A percentile compares a stretch with the other conserved stretches of the same genome.
Conservation (phyloP, 495 filamentous ascomycete genomes). For the Chaetomium cochliodes region DNA sequence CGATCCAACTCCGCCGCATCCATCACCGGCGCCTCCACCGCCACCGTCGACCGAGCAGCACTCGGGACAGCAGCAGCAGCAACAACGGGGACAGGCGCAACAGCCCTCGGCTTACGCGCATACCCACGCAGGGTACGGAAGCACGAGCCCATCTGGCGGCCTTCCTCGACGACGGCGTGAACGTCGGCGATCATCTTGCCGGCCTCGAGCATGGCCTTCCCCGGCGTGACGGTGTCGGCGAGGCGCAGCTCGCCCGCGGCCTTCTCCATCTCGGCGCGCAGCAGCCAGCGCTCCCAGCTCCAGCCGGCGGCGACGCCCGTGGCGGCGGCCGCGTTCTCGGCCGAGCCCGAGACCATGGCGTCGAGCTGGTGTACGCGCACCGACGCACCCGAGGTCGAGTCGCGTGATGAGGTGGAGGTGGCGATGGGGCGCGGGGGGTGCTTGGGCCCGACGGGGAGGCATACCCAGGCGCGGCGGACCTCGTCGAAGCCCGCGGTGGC, state of each 20-base stretch:
- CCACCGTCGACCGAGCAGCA: too few species aligned
- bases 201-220: slow-evolving; percentile 48
- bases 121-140: slow-evolving; percentile 86
- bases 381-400: slow-evolving; percentile 30
- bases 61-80: too few species aligned
- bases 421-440: slow-evolving; percentile 36
- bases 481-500: slow-evolving; percentile 68
- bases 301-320: slow-evolving; percentile 82
- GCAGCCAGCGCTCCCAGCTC: slow-evolving; percentile 95
- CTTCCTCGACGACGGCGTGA: slow-evolving; percentile 79
- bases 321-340: slow-evolving; percentile 68
- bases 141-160: slow-evolving; percentile 70
- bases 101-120: slow-evolving; percentile 70
- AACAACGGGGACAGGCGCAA: too few species aligned
- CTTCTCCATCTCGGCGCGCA: slow-evolving; percentile 82
- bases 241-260: slow-evolving; percentile 62
- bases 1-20: slow-evolving; percentile 12
- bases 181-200: slow-evolving; percentile 69
- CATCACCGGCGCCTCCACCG: background rate
- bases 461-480: slow-evolving; percentile 84
- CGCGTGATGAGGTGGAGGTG: slow-evolving; percentile 21
- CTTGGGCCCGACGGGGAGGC: slow-evolving; percentile 78
- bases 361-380: slow-evolving; percentile 57
- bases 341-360: slow-evolving; percentile 67
- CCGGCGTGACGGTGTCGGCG: slow-evolving; percentile 45